These are phyloP conservation scores for Penicillium paxilli DNA, from an alignment of 495 filamentous ascomycete species.

Conservation along the genomic window DNA sequence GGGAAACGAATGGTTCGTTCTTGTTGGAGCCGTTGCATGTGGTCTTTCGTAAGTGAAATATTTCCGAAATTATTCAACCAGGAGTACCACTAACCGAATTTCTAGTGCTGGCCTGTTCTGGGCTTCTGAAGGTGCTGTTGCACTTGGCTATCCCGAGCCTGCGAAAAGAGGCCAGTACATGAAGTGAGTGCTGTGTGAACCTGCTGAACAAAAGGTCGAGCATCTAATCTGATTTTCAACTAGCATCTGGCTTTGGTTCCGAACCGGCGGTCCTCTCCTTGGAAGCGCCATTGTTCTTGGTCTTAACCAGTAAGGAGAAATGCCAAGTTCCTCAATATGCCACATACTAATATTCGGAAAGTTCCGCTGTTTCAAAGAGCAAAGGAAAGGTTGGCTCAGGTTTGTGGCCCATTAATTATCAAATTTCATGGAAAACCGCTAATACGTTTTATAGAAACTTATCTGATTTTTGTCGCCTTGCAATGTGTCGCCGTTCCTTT, in stretches of 20 bases:
- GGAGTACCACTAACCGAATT: background rate
- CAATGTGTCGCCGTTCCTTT: constrained; percentile 56
- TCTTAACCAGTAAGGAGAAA: constrained; percentile 46
- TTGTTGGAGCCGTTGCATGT: constrained; percentile 63
- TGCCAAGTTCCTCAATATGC: background rate
- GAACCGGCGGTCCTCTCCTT: constrained; percentile 57
- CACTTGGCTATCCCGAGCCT: constrained; percentile 61
- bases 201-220: background rate
- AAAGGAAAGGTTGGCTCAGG: constrained; percentile 31
- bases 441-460: constrained; percentile 33
- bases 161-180: constrained; percentile 57
- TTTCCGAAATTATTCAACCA: background rate
- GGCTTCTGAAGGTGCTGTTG: constrained; percentile 64
- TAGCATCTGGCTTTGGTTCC: constrained; percentile 60
- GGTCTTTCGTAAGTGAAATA: constrained; percentile 50
- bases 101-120: constrained; percentile 62
- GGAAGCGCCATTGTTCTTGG: constrained; percentile 64
- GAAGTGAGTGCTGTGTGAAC: constrained; percentile 20
- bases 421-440: background rate
- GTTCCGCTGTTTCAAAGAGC: constrained; percentile 14
- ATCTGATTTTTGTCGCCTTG: constrained; percentile 59
- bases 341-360: constrained; percentile 19
- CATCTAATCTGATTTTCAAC: background rate
- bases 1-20: constrained; percentile 62
- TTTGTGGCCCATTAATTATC: constrained; percentile 7